Evolutionary conservation across 352 stramenopile genomes (phyloP).

Genomic region (Globisporangium irregulare): DNA sequence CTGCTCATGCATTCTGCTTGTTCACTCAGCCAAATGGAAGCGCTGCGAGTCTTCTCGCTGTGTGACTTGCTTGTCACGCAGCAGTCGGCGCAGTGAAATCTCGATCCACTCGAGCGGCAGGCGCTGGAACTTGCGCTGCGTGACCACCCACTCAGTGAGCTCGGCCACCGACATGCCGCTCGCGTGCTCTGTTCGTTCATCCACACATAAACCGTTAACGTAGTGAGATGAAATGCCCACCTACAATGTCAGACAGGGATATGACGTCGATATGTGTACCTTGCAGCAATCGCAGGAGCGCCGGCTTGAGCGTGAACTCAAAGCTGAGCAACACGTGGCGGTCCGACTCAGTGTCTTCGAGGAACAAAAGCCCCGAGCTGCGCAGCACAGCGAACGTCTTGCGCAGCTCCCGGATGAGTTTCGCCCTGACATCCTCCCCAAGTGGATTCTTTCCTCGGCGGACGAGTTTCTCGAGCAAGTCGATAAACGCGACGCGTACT

Average conservation of each 20-base stretch:
- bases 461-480: slow-evolving; percentile 5
- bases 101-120: slow-evolving; percentile 58
- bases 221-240: neutral
- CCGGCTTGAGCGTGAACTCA: slow-evolving; percentile 38
- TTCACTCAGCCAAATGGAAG: slow-evolving; percentile 25
- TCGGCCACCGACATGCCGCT: slow-evolving; percentile 38
- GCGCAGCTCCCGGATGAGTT: slow-evolving; percentile 21
- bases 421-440: neutral
- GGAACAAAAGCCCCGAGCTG: slow-evolving; percentile 44
- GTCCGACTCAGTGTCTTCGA: slow-evolving; percentile 54
- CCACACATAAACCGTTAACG: neutral
- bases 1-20: neutral
- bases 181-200: slow-evolving; percentile 19
- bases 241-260: too few relatives aligned
- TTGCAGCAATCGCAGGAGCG: slow-evolving; percentile 35
- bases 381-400: slow-evolving; percentile 43
- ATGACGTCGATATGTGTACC: slow-evolving; percentile 17
- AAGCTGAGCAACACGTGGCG: slow-evolving; percentile 56
- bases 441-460: neutral
- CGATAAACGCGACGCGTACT: slow-evolving; percentile 18
- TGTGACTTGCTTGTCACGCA: slow-evolving; percentile 23
- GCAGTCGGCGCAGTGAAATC: slow-evolving; percentile 29
- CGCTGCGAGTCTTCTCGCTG: slow-evolving; percentile 37
- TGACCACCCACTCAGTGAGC: slow-evolving; percentile 46
- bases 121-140: slow-evolving; percentile 41